Base-by-base conservation (phyloP, 2,329 filamentous ascomycete species). In the Purpureocillium lavendulum region DNA sequence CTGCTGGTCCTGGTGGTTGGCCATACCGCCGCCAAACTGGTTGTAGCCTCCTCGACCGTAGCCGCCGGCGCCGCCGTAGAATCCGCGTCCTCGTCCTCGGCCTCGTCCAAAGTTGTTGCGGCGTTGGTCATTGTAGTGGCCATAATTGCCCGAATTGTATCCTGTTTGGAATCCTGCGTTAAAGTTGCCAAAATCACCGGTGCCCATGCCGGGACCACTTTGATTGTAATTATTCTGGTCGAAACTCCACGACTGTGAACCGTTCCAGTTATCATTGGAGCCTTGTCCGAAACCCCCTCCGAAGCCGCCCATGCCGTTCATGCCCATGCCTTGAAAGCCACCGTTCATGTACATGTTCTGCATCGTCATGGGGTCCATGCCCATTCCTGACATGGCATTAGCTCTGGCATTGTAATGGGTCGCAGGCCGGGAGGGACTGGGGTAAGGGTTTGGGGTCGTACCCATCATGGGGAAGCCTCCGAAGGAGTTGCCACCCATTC, bases 201-300 rank as follows among this genome's bases (percentile, higher is more conserved):
- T 73, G 67, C 79, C 80, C 77, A 85, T 85, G 73, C 80, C 79
- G 75, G 77, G 75, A 77, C 79, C 80, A 84, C 79, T 87, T 84
- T 82, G 70, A 80, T 80, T 88, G 81, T 79, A 87, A 83, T 86
- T 87, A 86, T 86, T 82, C 82, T 84, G 82, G 73, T 79, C 77
- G 73, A 79, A 77, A 81, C 82, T 84, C 83, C 82, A 87, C 73
- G 81, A 79, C 70, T 85, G 81, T 69, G 83, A 82, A 71, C 75
- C 75, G 73, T 82, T 84, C 82, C 82, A 87, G 71, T 80, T 82
- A 77, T 81, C 78, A 76, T 82, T 81, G 73, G 80, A 75, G 62
- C 78, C 76, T 58, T 66, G 61, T 58, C 63, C 66, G 58, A 59
- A 72, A 60, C 75, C 74, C 65, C 77, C 77, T 67, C 77, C 76